phyloP scores from a whole-genome alignment of 176 grass and related monocot genomes.

The Oryza rufipogon region DNA sequence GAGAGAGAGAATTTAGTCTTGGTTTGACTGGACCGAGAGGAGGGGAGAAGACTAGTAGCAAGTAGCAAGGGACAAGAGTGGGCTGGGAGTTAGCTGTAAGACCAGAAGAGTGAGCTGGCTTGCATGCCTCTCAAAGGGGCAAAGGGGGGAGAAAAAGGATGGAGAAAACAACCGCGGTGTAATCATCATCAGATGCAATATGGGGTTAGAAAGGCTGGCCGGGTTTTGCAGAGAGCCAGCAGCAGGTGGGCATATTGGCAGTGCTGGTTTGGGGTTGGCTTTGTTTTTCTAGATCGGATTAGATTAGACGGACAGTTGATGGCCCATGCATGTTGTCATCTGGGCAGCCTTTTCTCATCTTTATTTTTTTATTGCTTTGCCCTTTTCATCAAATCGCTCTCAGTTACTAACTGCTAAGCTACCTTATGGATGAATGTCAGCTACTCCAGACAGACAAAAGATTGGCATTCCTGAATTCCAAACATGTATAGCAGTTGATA shows the following conservation, averaged over 20 bases:
- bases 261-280: not conserved
- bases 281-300: conserved; percentile 28
- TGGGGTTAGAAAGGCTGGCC: conserved; percentile 29
- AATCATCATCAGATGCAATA: conserved; percentile 44
- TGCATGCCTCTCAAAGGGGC: not conserved
- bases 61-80: conserved; percentile 40
- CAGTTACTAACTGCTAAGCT: not conserved
- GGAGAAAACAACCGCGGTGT: conserved; percentile 9
- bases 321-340: conserved; percentile 1
- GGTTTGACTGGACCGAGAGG: conserved; percentile 42
- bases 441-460: not conserved
- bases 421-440: not conserved
- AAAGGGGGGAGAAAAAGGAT: not conserved
- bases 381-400: not conserved
- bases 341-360: not conserved
- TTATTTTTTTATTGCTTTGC: not conserved
- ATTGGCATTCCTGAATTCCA: not conserved
- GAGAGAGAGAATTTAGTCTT: not conserved
- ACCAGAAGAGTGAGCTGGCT: conserved; percentile 69
- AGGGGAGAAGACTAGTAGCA: conserved; percentile 31
- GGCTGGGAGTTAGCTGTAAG: conserved; percentile 74
- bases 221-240: not conserved
- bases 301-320: not conserved
- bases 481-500: not conserved
- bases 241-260: not conserved